These are phyloP conservation scores for Cyanodermella asteris DNA, from an alignment of 2,329 filamentous ascomycete genomes.

Conservation along the genomic window DNA sequence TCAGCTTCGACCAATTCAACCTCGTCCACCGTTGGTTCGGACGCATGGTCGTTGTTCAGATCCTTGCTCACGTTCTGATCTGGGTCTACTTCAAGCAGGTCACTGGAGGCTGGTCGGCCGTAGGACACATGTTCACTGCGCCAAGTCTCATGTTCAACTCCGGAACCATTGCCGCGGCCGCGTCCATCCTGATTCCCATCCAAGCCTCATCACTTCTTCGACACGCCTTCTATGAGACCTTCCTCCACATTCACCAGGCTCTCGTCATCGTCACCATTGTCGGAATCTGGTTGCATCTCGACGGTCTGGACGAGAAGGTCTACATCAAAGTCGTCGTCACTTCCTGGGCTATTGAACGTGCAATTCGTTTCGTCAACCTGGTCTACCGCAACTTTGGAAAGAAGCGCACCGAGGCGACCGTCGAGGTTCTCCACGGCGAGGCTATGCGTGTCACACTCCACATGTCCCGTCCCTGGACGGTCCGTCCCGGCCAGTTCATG, in stretches of 20 bases:
- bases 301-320: slow-evolving; percentile 44
- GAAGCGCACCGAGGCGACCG: slow-evolving; percentile 40
- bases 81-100: background rate
- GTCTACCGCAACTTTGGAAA: slow-evolving; percentile 39
- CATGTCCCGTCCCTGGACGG: slow-evolving; percentile 41
- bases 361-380: slow-evolving; percentile 39
- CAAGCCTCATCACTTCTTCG: slow-evolving; percentile 58
- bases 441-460: slow-evolving; percentile 48
- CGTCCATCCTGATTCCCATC: slow-evolving; percentile 44
- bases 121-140: no score
- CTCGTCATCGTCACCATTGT: slow-evolving; percentile 46
- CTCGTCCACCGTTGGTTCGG: slow-evolving; percentile 62
- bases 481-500: slow-evolving; percentile 50
- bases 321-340: slow-evolving; percentile 54
- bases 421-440: slow-evolving; percentile 49
- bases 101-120: slow-evolving; percentile 13
- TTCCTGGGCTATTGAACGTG: slow-evolving; percentile 55
- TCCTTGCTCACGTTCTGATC: slow-evolving; percentile 50
- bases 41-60: slow-evolving; percentile 46
- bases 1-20: slow-evolving; percentile 23
- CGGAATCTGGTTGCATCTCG: slow-evolving; percentile 60
- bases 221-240: slow-evolving; percentile 94
- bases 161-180: slow-evolving; percentile 15
- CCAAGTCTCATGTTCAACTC: background rate
- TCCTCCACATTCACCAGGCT: slow-evolving; percentile 67